Conservation (phyloP, 2,329 filamentous ascomycete genomes). For the Epichloe coenophiala region DNA sequence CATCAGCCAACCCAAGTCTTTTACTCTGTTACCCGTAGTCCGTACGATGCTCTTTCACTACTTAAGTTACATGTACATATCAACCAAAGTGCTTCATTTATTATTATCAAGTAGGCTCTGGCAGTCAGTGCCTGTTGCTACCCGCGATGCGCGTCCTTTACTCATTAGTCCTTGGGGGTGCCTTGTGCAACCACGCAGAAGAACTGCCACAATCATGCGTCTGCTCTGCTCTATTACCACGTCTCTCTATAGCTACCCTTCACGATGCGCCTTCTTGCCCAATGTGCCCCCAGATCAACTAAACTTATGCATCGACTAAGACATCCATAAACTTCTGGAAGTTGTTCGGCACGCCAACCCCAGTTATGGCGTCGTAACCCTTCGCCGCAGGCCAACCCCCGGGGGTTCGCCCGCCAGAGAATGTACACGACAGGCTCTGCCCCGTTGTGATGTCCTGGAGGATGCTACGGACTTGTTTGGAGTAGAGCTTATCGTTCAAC, state of each 20-base stretch:
- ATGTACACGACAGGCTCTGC: constrained; percentile 26
- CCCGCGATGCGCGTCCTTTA: too few species aligned
- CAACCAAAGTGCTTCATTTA: too few species aligned
- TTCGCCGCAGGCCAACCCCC: constrained; percentile 29
- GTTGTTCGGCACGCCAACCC: constrained; percentile 32
- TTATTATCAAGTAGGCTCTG: too few species aligned
- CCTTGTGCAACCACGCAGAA: too few species aligned
- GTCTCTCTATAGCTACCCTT: neutral
- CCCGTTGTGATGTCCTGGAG: constrained; percentile 30
- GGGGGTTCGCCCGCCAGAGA: constrained; percentile 17
- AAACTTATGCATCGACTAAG: constrained; percentile 13
- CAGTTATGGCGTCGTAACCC: constrained; percentile 37
- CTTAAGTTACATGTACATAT: too few species aligned
- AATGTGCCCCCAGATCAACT: neutral
- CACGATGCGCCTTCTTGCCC: neutral
- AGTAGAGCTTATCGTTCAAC: constrained; percentile 37
- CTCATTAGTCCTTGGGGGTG: too few species aligned
- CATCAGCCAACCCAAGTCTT: too few species aligned
- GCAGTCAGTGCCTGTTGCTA: too few species aligned
- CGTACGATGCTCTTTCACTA: too few species aligned
- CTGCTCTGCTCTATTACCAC: too few species aligned
- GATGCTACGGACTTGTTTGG: constrained; percentile 18
- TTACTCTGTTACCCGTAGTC: too few species aligned
- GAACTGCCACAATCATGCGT: too few species aligned
- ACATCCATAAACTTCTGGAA: constrained; percentile 25